Evolutionary conservation across 768 basidiomycete genomes (phyloP).

Genomic region (Macrolepiota fuliginosa): DNA sequence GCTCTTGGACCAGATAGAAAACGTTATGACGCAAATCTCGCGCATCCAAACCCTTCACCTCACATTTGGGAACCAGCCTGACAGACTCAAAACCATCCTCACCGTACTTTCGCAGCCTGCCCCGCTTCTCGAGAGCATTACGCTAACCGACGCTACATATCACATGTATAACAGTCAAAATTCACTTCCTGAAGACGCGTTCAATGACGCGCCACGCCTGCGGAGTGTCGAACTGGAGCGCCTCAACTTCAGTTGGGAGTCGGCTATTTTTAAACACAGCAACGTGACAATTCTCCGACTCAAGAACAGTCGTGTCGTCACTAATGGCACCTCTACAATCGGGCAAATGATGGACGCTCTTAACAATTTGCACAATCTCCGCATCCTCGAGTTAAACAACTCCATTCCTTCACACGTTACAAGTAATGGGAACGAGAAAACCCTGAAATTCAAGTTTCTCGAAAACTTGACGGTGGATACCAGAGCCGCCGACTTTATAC

Average conservation of each 20-base stretch:
- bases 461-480: not conserved
- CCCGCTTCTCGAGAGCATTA: conserved; percentile 1
- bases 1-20: conserved; percentile 20
- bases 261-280: conserved; percentile 7
- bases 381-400: not conserved
- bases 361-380: conserved; percentile 2
- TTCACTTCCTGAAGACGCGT: conserved; percentile 1
- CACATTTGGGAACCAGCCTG: conserved; percentile 12
- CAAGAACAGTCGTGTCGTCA: not conserved
- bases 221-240: not conserved
- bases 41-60: conserved; percentile 34
- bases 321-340: not conserved
- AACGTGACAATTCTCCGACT: conserved; percentile 3
- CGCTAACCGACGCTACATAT: not conserved
- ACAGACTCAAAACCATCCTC: not conserved
- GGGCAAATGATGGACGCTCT: conserved; percentile 5
- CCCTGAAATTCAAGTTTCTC: not conserved
- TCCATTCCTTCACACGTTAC: not conserved
- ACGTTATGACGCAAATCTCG: conserved; percentile 20
- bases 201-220: conserved; percentile 1
- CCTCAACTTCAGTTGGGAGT: conserved; percentile 6
- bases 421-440: not conserved
- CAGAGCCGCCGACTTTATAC: not conserved
- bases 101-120: not conserved
- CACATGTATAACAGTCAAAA: not conserved